Evolutionary conservation across 2,329 filamentous ascomycete species (phyloP).

Genomic region (Calonectria multiphialidica): DNA sequence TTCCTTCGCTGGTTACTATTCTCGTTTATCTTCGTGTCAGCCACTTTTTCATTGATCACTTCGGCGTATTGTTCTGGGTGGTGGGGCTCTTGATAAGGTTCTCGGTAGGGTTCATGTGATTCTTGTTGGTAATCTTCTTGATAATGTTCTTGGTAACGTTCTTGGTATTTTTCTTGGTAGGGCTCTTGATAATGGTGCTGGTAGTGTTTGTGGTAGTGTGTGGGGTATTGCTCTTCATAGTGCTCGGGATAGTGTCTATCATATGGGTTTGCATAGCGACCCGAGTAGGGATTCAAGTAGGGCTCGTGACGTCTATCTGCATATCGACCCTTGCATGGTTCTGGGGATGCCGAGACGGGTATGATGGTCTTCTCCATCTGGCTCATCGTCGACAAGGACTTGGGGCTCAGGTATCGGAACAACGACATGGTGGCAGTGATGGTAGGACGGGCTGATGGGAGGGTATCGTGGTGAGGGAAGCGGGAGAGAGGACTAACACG

Average conservation of each 20-base stretch:
- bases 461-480: background rate
- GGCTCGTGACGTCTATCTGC: background rate
- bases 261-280: background rate
- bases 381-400: slow-evolving; percentile 48
- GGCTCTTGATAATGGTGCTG: background rate
- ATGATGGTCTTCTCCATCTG: slow-evolving; percentile 47
- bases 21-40: slow-evolving; percentile 44
- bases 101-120: background rate
- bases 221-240: background rate
- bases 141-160: background rate
- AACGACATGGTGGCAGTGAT: slow-evolving; percentile 33
- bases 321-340: slow-evolving; percentile 12
- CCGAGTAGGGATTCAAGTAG: background rate
- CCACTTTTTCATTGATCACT: slow-evolving; percentile 28
- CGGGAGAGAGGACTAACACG: slow-evolving; percentile 51
- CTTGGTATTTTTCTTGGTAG: background rate
- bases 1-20: slow-evolving; percentile 86
- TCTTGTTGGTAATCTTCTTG: background rate
- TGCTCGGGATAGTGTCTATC: background rate
- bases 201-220: background rate
- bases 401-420: slow-evolving; percentile 50
- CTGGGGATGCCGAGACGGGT: slow-evolving; percentile 40
- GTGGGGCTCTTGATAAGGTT: background rate
- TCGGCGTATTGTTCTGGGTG: background rate
- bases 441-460: background rate